Conservation (phyloP, 2,329 filamentous ascomycete species). For the Akanthomyces uredinophilus region DNA sequence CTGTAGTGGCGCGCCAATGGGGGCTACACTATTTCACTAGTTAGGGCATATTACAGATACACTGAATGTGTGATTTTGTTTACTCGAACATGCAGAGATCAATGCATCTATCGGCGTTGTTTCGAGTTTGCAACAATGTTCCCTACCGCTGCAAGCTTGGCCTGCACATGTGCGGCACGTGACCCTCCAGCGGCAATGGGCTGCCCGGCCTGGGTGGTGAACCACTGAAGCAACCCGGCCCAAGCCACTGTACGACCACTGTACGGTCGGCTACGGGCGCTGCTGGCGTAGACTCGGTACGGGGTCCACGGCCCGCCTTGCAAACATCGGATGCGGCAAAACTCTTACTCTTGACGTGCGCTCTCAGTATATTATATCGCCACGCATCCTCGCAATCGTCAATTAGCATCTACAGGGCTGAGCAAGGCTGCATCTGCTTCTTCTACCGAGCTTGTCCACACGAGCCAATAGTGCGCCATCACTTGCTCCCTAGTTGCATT, state of each 20-base stretch:
- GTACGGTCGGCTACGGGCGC: not conserved
- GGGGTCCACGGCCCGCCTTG: slow-evolving; percentile 4
- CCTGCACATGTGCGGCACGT: not conserved
- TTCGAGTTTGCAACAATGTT: not conserved
- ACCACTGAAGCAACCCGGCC: not conserved
- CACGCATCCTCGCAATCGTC: not conserved
- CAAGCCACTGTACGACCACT: not conserved
- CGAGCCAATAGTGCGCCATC: not conserved
- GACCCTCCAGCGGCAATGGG: not conserved
- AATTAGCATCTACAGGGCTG: not conserved
- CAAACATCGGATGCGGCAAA: not conserved
- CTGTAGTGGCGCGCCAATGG: not conserved
- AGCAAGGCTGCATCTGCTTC: not conserved
- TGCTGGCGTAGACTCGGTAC: not conserved
- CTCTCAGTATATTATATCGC: slow-evolving; percentile 2
- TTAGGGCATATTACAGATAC: not conserved
- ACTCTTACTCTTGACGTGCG: not conserved
- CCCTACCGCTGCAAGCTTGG: not conserved
- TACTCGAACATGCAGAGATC: not conserved
- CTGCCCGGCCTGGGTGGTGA: not conserved
- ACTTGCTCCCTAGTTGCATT: not conserved
- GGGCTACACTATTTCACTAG: not conserved
- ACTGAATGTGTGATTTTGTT: too few relatives aligned
- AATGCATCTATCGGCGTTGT: not conserved
- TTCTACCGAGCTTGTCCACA: not conserved